Evolutionary conservation across 441 rosid species (phyloP), one percentile per base, ranked within the genome.

Genomic region (Pelargonium australe): DNA sequence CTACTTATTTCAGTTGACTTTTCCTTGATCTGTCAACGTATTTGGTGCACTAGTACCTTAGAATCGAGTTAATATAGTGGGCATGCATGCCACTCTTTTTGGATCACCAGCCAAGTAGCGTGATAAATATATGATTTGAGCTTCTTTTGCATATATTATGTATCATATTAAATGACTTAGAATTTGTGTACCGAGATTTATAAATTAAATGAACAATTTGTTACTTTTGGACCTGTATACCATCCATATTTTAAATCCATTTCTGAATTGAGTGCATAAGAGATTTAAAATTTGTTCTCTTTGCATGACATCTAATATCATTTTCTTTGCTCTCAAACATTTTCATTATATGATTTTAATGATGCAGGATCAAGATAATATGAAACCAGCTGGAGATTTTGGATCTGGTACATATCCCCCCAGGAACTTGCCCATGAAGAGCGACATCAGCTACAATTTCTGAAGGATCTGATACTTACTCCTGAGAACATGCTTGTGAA

Each of bases 351-450:
- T 17, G 49, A 68, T 64, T 72, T 78, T 1, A 44, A 16, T 61
- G 53, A 51, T 78, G 83, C 84, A 90, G 96, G 92, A 84, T 74
- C 84, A 79, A 57, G 81, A 73, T 71, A 79, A 72, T 66, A 43
- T 44, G 75, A 81, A 70, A 16, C 47, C 64, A 1, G 87, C 72
- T 69, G 89, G 82, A 64, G 83, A 81, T 53, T 76, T 84, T 25
- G 87, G 86, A 16, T 76, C 61, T 66, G 78, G 68, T 67, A 64
- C 73, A 57, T 80, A 68, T 78, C 78, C 89, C 10, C 79, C 73
- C 31, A 53, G 63, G 84, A 72, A 83, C 79, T 8, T 86, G 87
- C 78, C 74, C 79, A 43, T 83, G 79, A 81, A 70, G 75, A 64
- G 37, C 37, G 37, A 34, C 37, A 34, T 34, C 5, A 34, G 37